phyloP scores from a whole-genome alignment of 805 yeast species.

The Tetrapisispora iriomotensis region DNA sequence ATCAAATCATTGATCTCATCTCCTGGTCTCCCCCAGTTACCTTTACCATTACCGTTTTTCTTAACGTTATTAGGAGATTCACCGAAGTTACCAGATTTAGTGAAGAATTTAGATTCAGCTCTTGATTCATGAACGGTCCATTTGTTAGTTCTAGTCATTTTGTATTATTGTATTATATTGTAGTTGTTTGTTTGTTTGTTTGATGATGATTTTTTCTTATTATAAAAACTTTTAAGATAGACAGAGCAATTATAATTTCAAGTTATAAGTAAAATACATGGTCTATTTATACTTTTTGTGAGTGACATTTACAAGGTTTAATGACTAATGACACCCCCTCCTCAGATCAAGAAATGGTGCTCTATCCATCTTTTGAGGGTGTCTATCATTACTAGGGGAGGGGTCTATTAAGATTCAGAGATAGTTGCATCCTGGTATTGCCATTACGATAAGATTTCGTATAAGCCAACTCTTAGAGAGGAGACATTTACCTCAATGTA shows the following conservation, averaged over 20 bases:
- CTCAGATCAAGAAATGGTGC: too few relatives aligned
- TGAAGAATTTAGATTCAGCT: constrained; percentile 61
- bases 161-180: constrained; percentile 2
- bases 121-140: constrained; percentile 57
- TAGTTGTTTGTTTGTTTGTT: constrained; percentile 1
- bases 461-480: too few relatives aligned
- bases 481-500: too few relatives aligned
- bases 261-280: not conserved
- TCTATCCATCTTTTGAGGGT: too few relatives aligned
- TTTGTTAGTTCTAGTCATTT: constrained; percentile 71
- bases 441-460: too few relatives aligned
- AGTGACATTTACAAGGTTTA: too few relatives aligned
- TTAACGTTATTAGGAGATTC: constrained; percentile 68
- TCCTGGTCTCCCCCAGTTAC: constrained; percentile 80
- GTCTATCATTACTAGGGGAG: too few relatives aligned
- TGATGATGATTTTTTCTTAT: not conserved
- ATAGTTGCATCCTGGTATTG: too few relatives aligned
- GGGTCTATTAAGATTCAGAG: too few relatives aligned
- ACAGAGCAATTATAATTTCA: too few relatives aligned
- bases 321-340: too few relatives aligned
- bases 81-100: constrained; percentile 61
- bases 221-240: not conserved
- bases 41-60: constrained; percentile 78
- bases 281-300: constrained; percentile 2
- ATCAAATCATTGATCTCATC: constrained; percentile 53